These are phyloP conservation scores for Daldinia caldariorum DNA, from an alignment of 495 filamentous ascomycete species.

Conservation along the genomic window DNA sequence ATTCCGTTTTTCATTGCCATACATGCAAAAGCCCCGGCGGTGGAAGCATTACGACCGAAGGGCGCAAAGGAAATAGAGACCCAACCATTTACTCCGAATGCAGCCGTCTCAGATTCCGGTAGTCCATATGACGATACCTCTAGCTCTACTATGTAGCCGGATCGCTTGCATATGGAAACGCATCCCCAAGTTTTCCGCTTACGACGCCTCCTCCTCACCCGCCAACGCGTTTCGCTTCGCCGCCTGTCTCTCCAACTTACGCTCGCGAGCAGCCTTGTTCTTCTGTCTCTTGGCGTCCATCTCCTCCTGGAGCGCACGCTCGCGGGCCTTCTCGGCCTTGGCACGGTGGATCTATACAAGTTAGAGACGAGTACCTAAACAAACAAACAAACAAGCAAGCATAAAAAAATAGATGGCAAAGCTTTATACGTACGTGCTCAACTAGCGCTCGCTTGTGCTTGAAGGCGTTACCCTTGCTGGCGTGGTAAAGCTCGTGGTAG, in stretches of 20 bases:
- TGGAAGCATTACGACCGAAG: constrained; percentile 54
- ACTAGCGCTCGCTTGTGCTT: constrained; percentile 99
- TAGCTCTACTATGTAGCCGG: constrained; percentile 46
- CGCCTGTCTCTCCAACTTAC: constrained; percentile 85
- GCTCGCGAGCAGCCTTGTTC: constrained; percentile 99
- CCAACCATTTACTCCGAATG: constrained; percentile 67
- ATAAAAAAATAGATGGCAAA: too few species aligned
- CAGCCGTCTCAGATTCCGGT: constrained; percentile 60
- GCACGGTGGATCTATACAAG: constrained; percentile 91
- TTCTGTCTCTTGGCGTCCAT: constrained; percentile 99
- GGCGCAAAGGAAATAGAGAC: constrained; percentile 60
- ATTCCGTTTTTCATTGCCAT: constrained; percentile 66
- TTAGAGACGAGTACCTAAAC: constrained; percentile 31
- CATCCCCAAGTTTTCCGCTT: constrained; percentile 50
- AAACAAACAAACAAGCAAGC: too few species aligned
- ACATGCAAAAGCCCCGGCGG: constrained; percentile 59
- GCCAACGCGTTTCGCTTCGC: constrained; percentile 88
- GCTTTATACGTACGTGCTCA: constrained; percentile 90
- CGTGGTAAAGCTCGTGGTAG: constrained; percentile 99
- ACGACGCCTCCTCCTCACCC: constrained; percentile 79
- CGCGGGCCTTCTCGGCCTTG: constrained; percentile 98
- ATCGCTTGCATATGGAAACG: constrained; percentile 46
- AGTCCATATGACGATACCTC: constrained; percentile 50
- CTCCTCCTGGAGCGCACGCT: constrained; percentile 94
- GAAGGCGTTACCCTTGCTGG: constrained; percentile 99